phyloP scores from a whole-genome alignment of 176 grass and related monocot species.

The Poa pratensis region DNA sequence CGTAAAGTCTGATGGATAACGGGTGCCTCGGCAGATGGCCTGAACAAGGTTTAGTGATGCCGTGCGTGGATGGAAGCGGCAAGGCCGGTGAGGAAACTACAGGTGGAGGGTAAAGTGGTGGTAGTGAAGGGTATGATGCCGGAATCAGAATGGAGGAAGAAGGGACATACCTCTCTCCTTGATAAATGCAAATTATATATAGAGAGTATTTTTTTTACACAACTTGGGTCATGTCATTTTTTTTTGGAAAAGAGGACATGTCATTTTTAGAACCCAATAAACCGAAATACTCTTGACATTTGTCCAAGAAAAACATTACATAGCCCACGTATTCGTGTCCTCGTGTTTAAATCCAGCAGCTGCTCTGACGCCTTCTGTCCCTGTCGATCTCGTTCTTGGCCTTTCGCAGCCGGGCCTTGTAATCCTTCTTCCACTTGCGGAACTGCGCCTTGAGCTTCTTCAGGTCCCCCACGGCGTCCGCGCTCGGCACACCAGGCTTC shows the following conservation, averaged over 20 bases:
- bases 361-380: constrained; percentile 23
- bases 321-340: neutral
- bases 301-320: neutral
- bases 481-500: constrained; percentile 2
- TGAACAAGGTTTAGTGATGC: no score
- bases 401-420: constrained; percentile 40
- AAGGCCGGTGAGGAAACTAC: no score
- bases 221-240: neutral
- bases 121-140: no score
- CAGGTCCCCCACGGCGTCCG: constrained; percentile 24
- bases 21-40: no score
- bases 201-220: neutral
- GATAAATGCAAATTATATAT: neutral
- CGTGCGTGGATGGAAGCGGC: no score
- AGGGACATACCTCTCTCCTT: neutral
- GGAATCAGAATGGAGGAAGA: no score
- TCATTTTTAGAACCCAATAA: neutral
- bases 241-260: no score
- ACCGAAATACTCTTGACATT: neutral
- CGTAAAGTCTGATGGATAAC: no score
- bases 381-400: constrained; percentile 26
- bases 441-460: constrained; percentile 51
- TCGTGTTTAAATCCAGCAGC: constrained; percentile 41
- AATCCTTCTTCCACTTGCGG: constrained; percentile 57
- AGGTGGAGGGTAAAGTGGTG: no score